Conservation (phyloP, 2,329 filamentous ascomycete genomes). For the Arthrobotrys musiformis region DNA sequence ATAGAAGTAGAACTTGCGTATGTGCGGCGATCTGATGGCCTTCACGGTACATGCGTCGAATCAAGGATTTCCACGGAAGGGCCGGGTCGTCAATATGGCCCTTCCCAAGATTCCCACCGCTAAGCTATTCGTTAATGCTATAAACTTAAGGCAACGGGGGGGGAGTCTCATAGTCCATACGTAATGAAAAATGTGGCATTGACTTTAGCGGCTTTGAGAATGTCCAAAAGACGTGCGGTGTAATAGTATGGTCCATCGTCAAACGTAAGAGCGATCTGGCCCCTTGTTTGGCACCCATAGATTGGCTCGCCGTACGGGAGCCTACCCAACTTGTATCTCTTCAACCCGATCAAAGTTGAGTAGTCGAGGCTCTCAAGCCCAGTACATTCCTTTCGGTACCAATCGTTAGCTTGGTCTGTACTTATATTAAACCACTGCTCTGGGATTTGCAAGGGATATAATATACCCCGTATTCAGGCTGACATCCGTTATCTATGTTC, state of each 20-base stretch:
- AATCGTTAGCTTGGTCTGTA: not conserved
- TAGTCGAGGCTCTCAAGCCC: conserved; percentile 6
- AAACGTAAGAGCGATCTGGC: conserved; percentile 67
- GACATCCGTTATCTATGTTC: conserved; percentile 17
- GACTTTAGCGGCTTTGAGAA: conserved; percentile 65
- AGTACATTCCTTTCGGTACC: conserved; percentile 15
- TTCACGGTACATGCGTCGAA: conserved; percentile 65
- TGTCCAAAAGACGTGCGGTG: conserved; percentile 67
- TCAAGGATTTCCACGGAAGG: conserved; percentile 62
- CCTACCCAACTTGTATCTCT: conserved; percentile 13
- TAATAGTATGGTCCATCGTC: conserved; percentile 69
- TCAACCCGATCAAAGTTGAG: conserved; percentile 21
- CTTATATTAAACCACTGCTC: not conserved
- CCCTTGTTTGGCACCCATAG: conserved; percentile 59
- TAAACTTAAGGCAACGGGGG: not conserved
- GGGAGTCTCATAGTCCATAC: conserved; percentile 25
- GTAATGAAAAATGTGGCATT: conserved; percentile 70
- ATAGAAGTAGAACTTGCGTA: conserved; percentile 60
- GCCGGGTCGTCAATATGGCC: conserved; percentile 63
- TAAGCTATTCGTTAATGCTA: not conserved
- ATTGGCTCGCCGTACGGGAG: conserved; percentile 56
- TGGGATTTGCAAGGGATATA: not conserved
- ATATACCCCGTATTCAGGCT: conserved; percentile 31
- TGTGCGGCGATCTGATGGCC: conserved; percentile 70
- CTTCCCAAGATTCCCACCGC: conserved; percentile 55